Evolutionary conservation across 164 flowering plant species (phyloP), one percentile per base, ranked within the genome.

Genomic region (Litsea cubeba): DNA sequence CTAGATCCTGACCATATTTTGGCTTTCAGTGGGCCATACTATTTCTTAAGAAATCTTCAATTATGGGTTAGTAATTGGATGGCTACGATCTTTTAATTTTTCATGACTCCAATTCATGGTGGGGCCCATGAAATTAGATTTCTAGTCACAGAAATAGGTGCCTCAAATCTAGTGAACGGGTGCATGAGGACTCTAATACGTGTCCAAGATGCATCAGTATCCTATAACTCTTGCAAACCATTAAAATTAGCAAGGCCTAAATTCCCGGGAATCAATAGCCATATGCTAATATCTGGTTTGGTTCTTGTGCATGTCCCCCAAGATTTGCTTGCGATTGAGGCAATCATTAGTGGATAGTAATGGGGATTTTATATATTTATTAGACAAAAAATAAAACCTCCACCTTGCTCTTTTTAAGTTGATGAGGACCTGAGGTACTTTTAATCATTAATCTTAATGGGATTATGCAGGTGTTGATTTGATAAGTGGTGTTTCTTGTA

Each of bases 401-500:
- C 46, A 6, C 46, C 46, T 35, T 30, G 32, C 46, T 35, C 46
- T 35, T 35, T 35, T 35, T 7, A 7, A 7, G 46, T 10, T 35
- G 46, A 6, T 6, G 46, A 35, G 46, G 46, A 35, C 46, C 46
- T 35, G 10, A 35, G 46, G 46, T 35, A 54, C 60, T 54, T 54
- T 18, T 14, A 8, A n/a, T 68, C n/a, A 12, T 4, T 18, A 3
- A 35, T 62, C 67, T 49, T 70, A 15, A 71, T 50, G 30, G 67
- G 24, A 65, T 26, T 75, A 30, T 82, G 75, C 84, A 93, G 98
- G 98, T 70, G 83, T 91, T 81, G 98, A 93, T 84, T 81, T 91
- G 77, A 91, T 93, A 30, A 88, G 91, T 79, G 89, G 83, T 46
- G 93, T 91, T n/a, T 79, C 95, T 49, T 91, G 98, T 76, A 76